Evolutionary conservation across 2,329 filamentous ascomycete species (phyloP), one percentile per base, ranked within the genome.

Genomic region (Acrocalymma vagum): DNA sequence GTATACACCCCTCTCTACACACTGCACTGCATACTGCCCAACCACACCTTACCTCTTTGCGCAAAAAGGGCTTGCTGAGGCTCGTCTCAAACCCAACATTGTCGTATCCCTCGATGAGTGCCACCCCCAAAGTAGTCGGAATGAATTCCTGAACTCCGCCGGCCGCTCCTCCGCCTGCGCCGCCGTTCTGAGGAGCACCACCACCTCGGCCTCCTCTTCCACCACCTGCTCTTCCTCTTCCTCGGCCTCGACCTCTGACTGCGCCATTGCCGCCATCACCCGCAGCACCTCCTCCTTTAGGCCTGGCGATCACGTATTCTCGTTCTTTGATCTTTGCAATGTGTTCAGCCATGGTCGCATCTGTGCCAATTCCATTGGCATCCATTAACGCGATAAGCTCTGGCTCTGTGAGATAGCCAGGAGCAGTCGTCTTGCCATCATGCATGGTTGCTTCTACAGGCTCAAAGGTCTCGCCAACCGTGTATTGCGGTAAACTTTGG

Each of bases 291-390:
- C 65, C 58, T 13, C 62, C 69, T 47, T 71, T 78, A 62, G 78
- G 63, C 72, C 83, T 63, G 63, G 87, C 86, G 41, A 84, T 82
- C 33, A 91, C 93, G 62, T 99, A 99, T 56, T 92, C 80, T 45
- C 94, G 80, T 43, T 92, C 84, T 69, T 97, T 91, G 58, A 99
- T 95, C 71, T 93, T 99, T 44, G 89, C 85, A 60, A 99, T 99
- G 65, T 99, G 94, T 60, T 99, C 94, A 0, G 94, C 94, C 94
- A 99, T 99, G 1, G 94, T 99, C 6, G 94, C 94, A 73, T 99
- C 94, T 8, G 94, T 99, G 9, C 94, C 94, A 51, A 99, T 99
- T 2, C 94, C 94, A 65, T 99, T 99, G 29, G 90, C 92, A 72
- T 99, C 94, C 94, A 99, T 99, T 9, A 99, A 80, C 3, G 87